These are phyloP conservation scores for Verticillium klebahnii DNA, from an alignment of 2,329 filamentous ascomycete genomes.

Conservation along the genomic window DNA sequence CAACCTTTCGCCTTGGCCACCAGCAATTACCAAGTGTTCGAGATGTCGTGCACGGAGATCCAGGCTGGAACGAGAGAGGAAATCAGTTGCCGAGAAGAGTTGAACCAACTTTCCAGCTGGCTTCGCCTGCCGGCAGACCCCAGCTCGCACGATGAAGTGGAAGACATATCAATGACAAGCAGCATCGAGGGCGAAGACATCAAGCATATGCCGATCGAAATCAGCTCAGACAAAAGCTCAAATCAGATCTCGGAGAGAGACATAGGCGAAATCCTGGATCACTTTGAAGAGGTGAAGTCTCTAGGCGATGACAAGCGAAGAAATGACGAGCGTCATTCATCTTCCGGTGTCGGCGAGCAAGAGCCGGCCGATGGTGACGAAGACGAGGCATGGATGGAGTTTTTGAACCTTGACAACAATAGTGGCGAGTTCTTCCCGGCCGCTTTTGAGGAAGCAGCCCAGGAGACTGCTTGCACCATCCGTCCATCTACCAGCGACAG, in stretches of 20 bases:
- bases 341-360: neutral
- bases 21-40: neutral
- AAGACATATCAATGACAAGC: neutral
- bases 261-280: too few relatives aligned
- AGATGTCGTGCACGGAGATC: neutral
- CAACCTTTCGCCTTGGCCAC: neutral
- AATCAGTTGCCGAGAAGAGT: neutral
- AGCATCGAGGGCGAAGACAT: neutral
- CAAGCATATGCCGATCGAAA: neutral
- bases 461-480: conserved; percentile 4
- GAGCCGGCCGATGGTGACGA: neutral
- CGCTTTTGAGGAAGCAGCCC: conserved; percentile 4
- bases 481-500: conserved; percentile 3
- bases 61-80: neutral
- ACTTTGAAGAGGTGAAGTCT: too few relatives aligned
- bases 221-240: neutral
- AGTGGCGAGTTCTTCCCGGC: neutral
- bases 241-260: too few relatives aligned
- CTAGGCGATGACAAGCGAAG: neutral
- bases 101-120: neutral
- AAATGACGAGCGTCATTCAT: neutral
- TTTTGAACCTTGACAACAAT: conserved; percentile 6
- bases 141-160: neutral
- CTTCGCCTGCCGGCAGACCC: neutral
- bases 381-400: conserved; percentile 8